A percentile compares a stretch with the other conserved stretches of the same genome.
phyloP scores from a whole-genome alignment of 2,329 filamentous ascomycete species.

The Xylariaceae sp. region DNA sequence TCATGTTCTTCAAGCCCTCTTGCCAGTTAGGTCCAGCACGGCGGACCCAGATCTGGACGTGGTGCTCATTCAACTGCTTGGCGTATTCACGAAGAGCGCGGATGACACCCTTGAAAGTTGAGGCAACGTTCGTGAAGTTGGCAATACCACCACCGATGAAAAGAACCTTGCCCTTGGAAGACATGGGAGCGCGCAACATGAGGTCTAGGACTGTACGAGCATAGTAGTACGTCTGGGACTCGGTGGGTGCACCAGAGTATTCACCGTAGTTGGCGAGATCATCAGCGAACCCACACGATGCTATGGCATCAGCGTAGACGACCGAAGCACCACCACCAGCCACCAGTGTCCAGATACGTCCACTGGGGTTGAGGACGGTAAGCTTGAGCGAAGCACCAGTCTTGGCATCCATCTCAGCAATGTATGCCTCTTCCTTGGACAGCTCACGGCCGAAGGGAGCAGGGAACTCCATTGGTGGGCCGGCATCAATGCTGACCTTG shows the following conservation, averaged over 20 bases:
- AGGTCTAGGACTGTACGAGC: constrained; percentile 94
- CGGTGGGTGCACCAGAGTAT: constrained; percentile 97
- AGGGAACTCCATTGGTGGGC: constrained; percentile 97
- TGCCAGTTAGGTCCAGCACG: constrained; percentile 96
- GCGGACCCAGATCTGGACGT: constrained; percentile 94
- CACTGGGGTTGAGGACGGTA: constrained; percentile 86
- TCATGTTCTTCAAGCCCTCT: constrained; percentile 99
- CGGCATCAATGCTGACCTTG: constrained; percentile 91
- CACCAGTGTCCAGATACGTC: constrained; percentile 96
- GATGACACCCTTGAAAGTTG: constrained; percentile 99
- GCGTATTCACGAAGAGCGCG: constrained; percentile 89
- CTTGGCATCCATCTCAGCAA: constrained; percentile 97
- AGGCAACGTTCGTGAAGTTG: constrained; percentile 99
- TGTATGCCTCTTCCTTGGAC: constrained; percentile 98
- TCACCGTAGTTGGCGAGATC: constrained; percentile 99
- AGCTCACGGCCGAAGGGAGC: constrained; percentile 98
- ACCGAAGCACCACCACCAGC: constrained; percentile 99
- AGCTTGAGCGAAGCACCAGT: constrained; percentile 98
- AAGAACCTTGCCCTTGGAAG: constrained; percentile 91
- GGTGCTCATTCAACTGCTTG: constrained; percentile 85
- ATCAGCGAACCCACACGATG: constrained; percentile 88
- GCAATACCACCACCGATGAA: constrained; percentile 99
- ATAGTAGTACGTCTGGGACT: constrained; percentile 99
- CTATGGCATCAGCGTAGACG: constrained; percentile 98
- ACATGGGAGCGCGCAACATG: constrained; percentile 85